Conservation (phyloP, 345 rosid genomes). For the Cardiospermum halicacabum region DNA sequence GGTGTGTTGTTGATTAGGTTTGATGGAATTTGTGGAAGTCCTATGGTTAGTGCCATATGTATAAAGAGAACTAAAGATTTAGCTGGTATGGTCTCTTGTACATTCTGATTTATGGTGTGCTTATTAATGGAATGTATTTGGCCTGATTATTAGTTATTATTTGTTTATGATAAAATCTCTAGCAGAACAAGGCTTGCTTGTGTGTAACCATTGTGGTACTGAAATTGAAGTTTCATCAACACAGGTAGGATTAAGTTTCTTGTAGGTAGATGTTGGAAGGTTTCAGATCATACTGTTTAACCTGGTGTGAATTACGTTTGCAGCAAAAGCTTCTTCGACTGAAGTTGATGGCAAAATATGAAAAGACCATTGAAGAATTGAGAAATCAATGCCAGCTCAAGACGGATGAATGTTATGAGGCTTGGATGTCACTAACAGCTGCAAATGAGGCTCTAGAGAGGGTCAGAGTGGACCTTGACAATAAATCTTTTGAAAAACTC, state of each 20-base stretch:
- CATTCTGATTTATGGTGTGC: not conserved
- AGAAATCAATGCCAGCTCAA: conserved; percentile 31
- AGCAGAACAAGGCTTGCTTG: conserved; percentile 20
- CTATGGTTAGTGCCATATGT: conserved; percentile 38
- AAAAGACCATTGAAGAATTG: conserved; percentile 39
- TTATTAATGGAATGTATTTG: not conserved
- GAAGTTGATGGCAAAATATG: conserved; percentile 34
- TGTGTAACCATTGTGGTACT: conserved; percentile 32
- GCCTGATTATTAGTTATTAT: not conserved
- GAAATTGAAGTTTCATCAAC: conserved; percentile 35
- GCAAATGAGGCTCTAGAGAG: conserved; percentile 41
- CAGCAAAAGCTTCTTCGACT: conserved; percentile 36
- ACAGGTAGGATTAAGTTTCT: conserved; percentile 27
- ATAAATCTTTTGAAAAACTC: conserved; percentile 31
- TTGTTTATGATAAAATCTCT: conserved; percentile 11
- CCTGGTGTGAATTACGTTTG: conserved; percentile 13
- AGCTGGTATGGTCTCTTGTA: conserved; percentile 15
- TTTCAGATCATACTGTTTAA: not conserved
- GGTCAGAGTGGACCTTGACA: conserved; percentile 40
- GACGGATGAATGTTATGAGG: conserved; percentile 48
- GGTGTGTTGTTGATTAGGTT: conserved; percentile 30
- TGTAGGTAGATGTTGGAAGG: conserved; percentile 4
- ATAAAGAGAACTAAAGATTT: conserved; percentile 30
- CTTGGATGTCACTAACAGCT: conserved; percentile 50
- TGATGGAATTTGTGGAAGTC: conserved; percentile 35